Evolutionary conservation across 768 basidiomycete genomes (phyloP).

Genomic region (Gloeophyllum trabeum): DNA sequence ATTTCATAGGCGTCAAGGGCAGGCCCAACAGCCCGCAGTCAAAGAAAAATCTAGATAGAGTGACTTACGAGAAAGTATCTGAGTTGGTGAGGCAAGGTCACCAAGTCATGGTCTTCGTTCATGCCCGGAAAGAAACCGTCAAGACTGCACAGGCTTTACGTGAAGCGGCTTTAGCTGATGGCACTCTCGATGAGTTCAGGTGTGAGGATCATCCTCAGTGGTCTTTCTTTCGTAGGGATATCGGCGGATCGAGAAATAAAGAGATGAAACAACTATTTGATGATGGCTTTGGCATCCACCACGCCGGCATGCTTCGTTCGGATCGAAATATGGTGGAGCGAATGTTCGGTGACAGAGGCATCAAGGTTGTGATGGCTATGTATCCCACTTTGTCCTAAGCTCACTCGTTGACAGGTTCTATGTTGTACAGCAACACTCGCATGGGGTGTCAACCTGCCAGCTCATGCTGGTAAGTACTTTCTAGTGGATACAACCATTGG

Average conservation of each 20-base stretch:
- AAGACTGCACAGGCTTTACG: slow-evolving; percentile 76
- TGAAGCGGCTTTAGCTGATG: slow-evolving; percentile 67
- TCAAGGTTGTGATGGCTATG: slow-evolving; percentile 51
- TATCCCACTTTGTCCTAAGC: not conserved
- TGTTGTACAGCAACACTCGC: slow-evolving; percentile 98
- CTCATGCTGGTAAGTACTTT: slow-evolving; percentile 69
- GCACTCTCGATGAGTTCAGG: slow-evolving; percentile 65
- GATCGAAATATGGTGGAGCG: slow-evolving; percentile 94
- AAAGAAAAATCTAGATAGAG: slow-evolving; percentile 79
- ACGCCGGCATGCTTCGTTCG: slow-evolving; percentile 93
- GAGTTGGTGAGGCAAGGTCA: slow-evolving; percentile 85
- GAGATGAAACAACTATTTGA: slow-evolving; percentile 96
- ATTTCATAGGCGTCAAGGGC: slow-evolving; percentile 89
- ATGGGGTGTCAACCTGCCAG: slow-evolving; percentile 98
- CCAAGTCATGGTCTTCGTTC: slow-evolving; percentile 99
- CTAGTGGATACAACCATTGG: slow-evolving; percentile 6
- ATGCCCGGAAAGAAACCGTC: slow-evolving; percentile 96
- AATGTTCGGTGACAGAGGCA: slow-evolving; percentile 82
- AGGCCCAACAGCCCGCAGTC: slow-evolving; percentile 66
- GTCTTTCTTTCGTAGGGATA: slow-evolving; percentile 61
- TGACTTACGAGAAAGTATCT: slow-evolving; percentile 84
- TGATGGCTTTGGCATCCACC: slow-evolving; percentile 91
- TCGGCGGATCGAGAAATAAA: slow-evolving; percentile 79
- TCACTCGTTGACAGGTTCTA: slow-evolving; percentile 50
- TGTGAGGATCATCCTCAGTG: slow-evolving; percentile 75